Base-by-base conservation (phyloP, 805 yeast species). In the Lipomyces yamadae region DNA sequence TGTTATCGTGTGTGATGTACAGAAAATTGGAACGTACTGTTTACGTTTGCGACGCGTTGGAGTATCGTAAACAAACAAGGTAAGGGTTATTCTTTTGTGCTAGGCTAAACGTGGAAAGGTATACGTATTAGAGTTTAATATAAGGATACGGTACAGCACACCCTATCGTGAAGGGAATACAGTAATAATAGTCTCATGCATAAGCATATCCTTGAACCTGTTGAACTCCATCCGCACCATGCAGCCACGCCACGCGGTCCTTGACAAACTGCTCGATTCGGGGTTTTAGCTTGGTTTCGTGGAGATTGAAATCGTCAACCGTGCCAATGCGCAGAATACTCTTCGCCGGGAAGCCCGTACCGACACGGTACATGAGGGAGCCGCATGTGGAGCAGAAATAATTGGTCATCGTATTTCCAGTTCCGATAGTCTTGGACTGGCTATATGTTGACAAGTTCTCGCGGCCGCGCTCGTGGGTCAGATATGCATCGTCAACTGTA, bases 401-500 rank as follows among this genome's bases (percentile, higher is more conserved):
- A n/a, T 45, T 45, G 52, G 52, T 45, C 52, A 45, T 45, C 24
- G 52, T 45, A n/a, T 45, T 45, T 2, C 29, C 52, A 5, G 18
- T 5, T 10, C 11, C 52, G 29, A 45, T 18, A 10, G 52, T 45
- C n/a, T n/a, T 10, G n/a, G 52, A 45, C 13, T 45, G 52, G 29
- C 52, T 45, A 18, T 10, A 45, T 2, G 52, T 45, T n/a, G 8
- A 10, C 52, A 45, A n/a, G 52, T 45, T 45, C 2, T 45, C 52
- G 52, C 52, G 52, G 52, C 52, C 52, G 52, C 52, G 52, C 52
- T 10, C n/a, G 52, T 45, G 52, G n/a, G 8, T 45, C 52, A 45
- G 52, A 18, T 45, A n/a, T n/a, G 11, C 13, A n/a, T 45, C 18
- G 52, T 5, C 18, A 3, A 45, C 52, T 15, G 52, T 45, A 10